Percentiles rank a stretch among this genome's conserved stretches.
phyloP scores from a whole-genome alignment of 1,284 basidiomycete species.

The Sporisorium sorghi region DNA sequence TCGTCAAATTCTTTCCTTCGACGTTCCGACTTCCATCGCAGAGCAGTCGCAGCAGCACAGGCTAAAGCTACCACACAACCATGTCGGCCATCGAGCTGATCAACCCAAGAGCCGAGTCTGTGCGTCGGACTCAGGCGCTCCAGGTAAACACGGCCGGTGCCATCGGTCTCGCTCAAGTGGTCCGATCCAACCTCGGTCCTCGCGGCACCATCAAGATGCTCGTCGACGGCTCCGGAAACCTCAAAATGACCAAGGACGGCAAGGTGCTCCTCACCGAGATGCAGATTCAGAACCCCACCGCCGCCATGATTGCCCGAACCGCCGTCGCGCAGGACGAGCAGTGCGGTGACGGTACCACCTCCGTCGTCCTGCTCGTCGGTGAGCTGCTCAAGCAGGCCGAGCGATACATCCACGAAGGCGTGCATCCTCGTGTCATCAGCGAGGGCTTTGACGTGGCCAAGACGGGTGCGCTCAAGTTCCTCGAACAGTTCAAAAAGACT shows the following conservation, averaged over 20 bases:
- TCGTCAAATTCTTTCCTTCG: not conserved
- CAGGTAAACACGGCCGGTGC: constrained; percentile 87
- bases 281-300: constrained; percentile 98
- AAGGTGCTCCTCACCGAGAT: constrained; percentile 99
- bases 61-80: constrained; percentile 1
- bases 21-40: not conserved
- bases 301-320: constrained; percentile 98
- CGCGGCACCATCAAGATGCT: constrained; percentile 92
- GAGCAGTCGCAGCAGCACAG: not conserved
- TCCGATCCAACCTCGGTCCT: constrained; percentile 92
- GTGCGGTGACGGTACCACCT: constrained; percentile 98
- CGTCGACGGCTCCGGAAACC: constrained; percentile 97
- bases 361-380: constrained; percentile 95
- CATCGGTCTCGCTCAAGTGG: constrained; percentile 95
- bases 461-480: constrained; percentile 93
- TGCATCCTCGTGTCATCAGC: constrained; percentile 94
- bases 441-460: constrained; percentile 98
- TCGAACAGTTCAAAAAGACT: constrained; percentile 86
- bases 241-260: constrained; percentile 99
- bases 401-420: constrained; percentile 96
- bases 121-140: constrained; percentile 88
- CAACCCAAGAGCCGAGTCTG: constrained; percentile 81
- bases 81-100: constrained; percentile 69
- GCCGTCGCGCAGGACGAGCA: constrained; percentile 99
- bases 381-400: constrained; percentile 98